phyloP scores from a whole-genome alignment of 163 green algal species.

The Chlamydomonas reinhardtii region DNA sequence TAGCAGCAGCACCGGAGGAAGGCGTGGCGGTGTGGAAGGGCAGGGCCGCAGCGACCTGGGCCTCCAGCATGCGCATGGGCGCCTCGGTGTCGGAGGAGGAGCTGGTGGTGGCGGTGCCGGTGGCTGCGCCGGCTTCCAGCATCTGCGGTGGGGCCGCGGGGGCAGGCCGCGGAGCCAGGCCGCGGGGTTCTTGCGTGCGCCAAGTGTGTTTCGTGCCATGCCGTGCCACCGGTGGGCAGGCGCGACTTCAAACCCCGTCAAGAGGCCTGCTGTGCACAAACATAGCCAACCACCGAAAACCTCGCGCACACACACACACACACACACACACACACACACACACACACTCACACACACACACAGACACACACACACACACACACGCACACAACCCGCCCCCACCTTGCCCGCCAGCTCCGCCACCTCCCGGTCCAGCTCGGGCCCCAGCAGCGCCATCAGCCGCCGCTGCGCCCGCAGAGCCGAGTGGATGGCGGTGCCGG shows the following conservation, averaged over 20 bases:
- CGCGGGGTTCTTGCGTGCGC: too few relatives aligned
- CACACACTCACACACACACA: too few relatives aligned
- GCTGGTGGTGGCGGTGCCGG: not conserved
- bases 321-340: too few relatives aligned
- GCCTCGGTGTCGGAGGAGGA: not conserved
- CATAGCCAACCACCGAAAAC: too few relatives aligned
- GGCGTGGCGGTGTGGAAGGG: not conserved
- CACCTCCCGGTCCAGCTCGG: not conserved
- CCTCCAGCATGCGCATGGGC: constrained; percentile 18
- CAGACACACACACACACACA: too few relatives aligned
- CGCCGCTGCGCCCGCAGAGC: not conserved
- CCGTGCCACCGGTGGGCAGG: too few relatives aligned
- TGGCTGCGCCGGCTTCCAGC: too few relatives aligned
- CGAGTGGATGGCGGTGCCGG: not conserved
- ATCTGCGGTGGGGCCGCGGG: not conserved
- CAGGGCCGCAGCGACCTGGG: not conserved
- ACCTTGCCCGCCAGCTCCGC: constrained; percentile 1
- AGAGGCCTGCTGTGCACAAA: too few relatives aligned
- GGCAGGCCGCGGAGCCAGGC: too few relatives aligned
- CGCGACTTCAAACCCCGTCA: too few relatives aligned
- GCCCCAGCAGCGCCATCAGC: constrained; percentile 20
- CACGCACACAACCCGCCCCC: not conserved
- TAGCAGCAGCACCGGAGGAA: not conserved
- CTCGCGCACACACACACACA: too few relatives aligned
- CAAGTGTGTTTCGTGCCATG: too few relatives aligned